Evolutionary conservation across 31 red algal genomes (phyloP).

Genomic region (Asparagopsis taxiformis): DNA sequence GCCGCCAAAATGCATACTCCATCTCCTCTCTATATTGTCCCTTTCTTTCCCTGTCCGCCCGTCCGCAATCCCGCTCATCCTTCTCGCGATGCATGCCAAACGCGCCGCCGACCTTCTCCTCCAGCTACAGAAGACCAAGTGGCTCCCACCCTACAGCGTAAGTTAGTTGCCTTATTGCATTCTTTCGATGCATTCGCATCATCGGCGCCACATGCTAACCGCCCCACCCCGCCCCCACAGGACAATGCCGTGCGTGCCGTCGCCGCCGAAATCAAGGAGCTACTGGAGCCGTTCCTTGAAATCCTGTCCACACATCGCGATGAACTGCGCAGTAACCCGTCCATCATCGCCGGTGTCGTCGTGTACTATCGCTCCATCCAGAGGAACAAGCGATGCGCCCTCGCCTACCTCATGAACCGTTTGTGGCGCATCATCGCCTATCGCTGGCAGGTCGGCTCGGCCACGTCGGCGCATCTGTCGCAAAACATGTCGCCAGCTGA

Average conservation of each 20-base stretch:
- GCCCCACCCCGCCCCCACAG: conserved; percentile 10
- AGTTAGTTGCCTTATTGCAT: neutral
- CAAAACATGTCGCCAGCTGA: conserved; percentile 62
- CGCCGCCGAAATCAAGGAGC: conserved; percentile 76
- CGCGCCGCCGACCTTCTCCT: no score
- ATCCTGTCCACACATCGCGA: conserved; percentile 42
- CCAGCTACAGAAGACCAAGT: no score
- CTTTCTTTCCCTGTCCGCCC: no score
- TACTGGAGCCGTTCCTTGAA: conserved; percentile 59
- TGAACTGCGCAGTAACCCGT: conserved; percentile 20
- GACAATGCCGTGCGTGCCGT: conserved; percentile 54
- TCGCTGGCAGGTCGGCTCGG: conserved; percentile 61
- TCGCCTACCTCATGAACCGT: conserved; percentile 86
- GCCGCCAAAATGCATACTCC: no score
- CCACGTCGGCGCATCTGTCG: conserved; percentile 26
- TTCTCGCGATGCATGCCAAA: no score
- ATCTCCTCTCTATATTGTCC: no score
- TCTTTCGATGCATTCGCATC: neutral
- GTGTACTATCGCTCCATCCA: conserved; percentile 79
- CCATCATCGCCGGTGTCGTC: conserved; percentile 48
- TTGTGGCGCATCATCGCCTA: conserved; percentile 45
- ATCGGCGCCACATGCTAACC: no score
- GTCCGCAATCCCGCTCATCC: no score
- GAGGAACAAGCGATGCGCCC: conserved; percentile 88
- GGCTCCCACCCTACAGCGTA: conserved; percentile 63